These are phyloP conservation scores for Ceratocystis destructans DNA, from an alignment of 2,329 filamentous ascomycete genomes.

Conservation along the genomic window DNA sequence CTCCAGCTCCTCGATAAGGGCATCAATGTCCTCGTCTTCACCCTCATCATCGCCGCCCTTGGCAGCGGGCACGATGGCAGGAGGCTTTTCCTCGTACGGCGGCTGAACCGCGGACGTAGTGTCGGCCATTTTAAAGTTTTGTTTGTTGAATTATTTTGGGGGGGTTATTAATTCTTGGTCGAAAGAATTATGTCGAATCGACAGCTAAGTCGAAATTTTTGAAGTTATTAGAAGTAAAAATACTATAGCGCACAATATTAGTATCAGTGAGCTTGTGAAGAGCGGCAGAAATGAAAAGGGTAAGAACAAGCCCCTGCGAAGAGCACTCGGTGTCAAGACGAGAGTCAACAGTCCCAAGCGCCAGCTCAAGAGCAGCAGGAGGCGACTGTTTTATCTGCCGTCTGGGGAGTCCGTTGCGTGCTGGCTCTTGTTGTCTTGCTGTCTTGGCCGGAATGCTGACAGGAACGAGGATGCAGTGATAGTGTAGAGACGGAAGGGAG, in stretches of 20 bases:
- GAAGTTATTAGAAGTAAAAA: constrained; percentile 20
- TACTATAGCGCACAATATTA: not conserved
- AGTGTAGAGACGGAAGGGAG: constrained; percentile 11
- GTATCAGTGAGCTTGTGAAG: not conserved
- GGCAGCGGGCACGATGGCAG: constrained; percentile 24
- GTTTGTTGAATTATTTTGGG: constrained; percentile 20
- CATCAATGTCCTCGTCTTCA: constrained; percentile 72
- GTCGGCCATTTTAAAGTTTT: constrained; percentile 38
- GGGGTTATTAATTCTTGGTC: constrained; percentile 17
- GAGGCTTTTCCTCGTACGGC: constrained; percentile 49
- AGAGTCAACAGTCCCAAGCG: not conserved
- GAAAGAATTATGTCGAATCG: constrained; percentile 20
- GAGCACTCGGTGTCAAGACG: not conserved
- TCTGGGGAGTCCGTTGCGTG: not conserved
- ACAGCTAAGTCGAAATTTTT: constrained; percentile 19
- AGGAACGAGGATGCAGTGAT: constrained; percentile 20
- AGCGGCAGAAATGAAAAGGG: not conserved
- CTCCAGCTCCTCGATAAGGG: constrained; percentile 76
- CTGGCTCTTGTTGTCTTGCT: not conserved
- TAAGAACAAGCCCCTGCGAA: not conserved
- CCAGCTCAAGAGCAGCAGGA: not conserved
- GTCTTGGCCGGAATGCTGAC: constrained; percentile 17
- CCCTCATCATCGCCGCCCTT: constrained; percentile 43
- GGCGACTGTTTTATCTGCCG: not conserved
- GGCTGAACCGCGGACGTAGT: constrained; percentile 38